phyloP scores from a whole-genome alignment of 2,329 filamentous ascomycete genomes.

The Calonectria montana region DNA sequence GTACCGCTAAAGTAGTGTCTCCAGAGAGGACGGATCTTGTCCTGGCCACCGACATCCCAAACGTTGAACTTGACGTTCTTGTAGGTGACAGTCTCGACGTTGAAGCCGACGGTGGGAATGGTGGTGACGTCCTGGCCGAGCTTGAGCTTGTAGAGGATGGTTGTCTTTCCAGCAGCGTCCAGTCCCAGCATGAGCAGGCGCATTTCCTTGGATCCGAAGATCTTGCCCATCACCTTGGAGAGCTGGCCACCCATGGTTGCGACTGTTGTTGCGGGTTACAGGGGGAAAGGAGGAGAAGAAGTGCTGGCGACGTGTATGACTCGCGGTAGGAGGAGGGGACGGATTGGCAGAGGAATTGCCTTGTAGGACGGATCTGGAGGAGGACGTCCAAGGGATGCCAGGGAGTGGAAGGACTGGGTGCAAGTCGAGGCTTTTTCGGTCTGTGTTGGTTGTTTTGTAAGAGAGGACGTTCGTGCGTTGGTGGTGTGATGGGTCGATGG shows the following conservation, averaged over 20 bases:
- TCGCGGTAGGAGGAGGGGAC: constrained; percentile 8
- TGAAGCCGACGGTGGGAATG: constrained; percentile 98
- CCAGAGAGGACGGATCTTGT: constrained; percentile 98
- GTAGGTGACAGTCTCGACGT: constrained; percentile 98
- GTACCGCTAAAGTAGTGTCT: constrained; percentile 92
- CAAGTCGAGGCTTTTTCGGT: background rate
- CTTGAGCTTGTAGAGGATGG: constrained; percentile 99
- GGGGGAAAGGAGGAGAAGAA: background rate
- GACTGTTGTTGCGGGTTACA: constrained; percentile 16
- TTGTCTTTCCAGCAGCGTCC: constrained; percentile 98
- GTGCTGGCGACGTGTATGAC: background rate
- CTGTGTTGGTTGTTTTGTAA: constrained; percentile 5
- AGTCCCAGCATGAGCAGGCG: constrained; percentile 97
- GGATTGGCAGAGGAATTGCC: background rate
- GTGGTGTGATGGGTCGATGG: constrained; percentile 26
- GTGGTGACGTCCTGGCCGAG: constrained; percentile 98
- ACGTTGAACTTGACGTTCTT: constrained; percentile 99
- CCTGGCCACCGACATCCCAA: constrained; percentile 98
- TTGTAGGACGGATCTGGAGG: background rate
- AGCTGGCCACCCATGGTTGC: constrained; percentile 88
- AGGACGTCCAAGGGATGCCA: background rate
- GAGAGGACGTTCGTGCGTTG: constrained; percentile 9
- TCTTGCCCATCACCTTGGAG: constrained; percentile 97
- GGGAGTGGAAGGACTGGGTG: background rate
- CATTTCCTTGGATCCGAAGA: constrained; percentile 99